Conservation (phyloP, 768 basidiomycete species). For the Kwoniella heveanensis region DNA sequence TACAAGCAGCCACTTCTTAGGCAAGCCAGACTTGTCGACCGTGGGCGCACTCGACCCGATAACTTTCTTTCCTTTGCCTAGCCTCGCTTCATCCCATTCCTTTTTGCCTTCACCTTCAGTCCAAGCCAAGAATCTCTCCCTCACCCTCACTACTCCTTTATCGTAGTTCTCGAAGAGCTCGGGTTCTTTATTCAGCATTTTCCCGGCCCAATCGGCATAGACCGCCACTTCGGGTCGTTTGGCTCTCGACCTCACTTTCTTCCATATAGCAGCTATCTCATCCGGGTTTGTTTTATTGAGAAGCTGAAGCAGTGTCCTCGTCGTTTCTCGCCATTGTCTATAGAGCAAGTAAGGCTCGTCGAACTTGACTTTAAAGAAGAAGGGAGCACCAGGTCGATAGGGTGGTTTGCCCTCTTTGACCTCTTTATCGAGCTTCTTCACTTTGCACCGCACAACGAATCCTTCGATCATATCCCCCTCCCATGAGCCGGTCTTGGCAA, state of each 20-base stretch:
- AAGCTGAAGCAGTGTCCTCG: slow-evolving; percentile 67
- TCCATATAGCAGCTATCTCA: slow-evolving; percentile 31
- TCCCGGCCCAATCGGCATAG: slow-evolving; percentile 81
- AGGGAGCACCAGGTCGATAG: slow-evolving; percentile 75
- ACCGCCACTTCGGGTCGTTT: slow-evolving; percentile 72
- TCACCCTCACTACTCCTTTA: slow-evolving; percentile 79
- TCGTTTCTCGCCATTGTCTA: slow-evolving; percentile 94
- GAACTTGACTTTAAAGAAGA: slow-evolving; percentile 99
- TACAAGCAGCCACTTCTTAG: slow-evolving; percentile 75
- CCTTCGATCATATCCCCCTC: slow-evolving; percentile 84
- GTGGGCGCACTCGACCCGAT: slow-evolving; percentile 36
- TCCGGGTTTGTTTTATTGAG: slow-evolving; percentile 25
- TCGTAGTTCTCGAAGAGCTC: slow-evolving; percentile 67
- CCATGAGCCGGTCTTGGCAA: slow-evolving; percentile 73
- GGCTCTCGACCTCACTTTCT: slow-evolving; percentile 67
- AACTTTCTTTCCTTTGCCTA: slow-evolving; percentile 51
- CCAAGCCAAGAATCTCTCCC: slow-evolving; percentile 78
- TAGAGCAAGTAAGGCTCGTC: slow-evolving; percentile 99
- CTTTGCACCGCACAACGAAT: slow-evolving; percentile 83
- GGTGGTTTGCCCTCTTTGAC: slow-evolving; percentile 60
- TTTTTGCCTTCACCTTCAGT: slow-evolving; percentile 62
- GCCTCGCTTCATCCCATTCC: slow-evolving; percentile 49
- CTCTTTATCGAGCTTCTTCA: slow-evolving; percentile 55
- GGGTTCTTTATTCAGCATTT: slow-evolving; percentile 69
- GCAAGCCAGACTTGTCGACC: slow-evolving; percentile 49